Evolutionary conservation across 208 protist species (phyloP).

Genomic region (Balamuthia mandrillaris): DNA sequence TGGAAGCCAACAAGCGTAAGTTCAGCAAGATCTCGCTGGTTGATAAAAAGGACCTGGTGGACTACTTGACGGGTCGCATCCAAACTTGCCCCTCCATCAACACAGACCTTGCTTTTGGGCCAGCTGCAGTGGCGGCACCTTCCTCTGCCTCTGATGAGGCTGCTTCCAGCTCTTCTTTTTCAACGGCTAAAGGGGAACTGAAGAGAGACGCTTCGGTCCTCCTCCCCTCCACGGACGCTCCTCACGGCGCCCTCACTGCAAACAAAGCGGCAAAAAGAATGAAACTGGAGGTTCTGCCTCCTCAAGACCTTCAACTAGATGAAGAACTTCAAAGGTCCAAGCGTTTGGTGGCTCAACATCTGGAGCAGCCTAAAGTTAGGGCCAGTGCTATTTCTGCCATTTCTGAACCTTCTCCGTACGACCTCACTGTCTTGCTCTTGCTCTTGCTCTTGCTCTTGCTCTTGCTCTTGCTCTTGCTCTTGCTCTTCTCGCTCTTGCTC

Average conservation of each 20-base stretch:
- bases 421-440: neutral
- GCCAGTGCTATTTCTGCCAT: too few species aligned
- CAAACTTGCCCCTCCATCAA: neutral
- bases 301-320: neutral
- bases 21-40: constrained; percentile 6
- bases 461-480: too few species aligned
- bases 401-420: too few species aligned
- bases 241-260: neutral
- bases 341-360: neutral
- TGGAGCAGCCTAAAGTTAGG: neutral
- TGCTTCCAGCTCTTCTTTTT: too few species aligned
- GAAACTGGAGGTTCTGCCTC: too few species aligned
- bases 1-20: neutral
- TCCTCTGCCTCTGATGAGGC: neutral
- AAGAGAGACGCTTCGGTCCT: neutral
- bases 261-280: neutral
- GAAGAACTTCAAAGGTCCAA: neutral
- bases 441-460: too few species aligned
- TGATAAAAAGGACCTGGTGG: constrained; percentile 3
- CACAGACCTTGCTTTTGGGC: too few species aligned
- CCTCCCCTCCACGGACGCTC: neutral
- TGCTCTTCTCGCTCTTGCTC: too few species aligned
- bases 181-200: too few species aligned
- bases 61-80: neutral
- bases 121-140: neutral